Evolutionary conservation across 2,329 filamentous ascomycete genomes (phyloP).

Genomic region (Orbilia ellipsospora): DNA sequence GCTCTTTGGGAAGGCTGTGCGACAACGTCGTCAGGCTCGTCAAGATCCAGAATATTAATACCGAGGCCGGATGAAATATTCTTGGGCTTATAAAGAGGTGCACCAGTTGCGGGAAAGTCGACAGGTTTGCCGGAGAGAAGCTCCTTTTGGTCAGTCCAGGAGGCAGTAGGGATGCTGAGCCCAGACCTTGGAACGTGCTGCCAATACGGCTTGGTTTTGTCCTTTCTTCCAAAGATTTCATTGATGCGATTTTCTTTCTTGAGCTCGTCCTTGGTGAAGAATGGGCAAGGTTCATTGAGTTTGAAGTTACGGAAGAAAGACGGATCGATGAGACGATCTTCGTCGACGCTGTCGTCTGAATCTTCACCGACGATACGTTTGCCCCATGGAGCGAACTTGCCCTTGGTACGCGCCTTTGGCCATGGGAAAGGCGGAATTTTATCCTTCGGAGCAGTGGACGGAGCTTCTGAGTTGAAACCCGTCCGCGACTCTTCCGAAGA

Average conservation of each 20-base stretch:
- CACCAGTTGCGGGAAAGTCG: no score
- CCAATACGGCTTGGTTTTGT: slow-evolving; percentile 7
- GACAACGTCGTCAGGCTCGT: background rate
- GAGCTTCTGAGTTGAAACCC: no score
- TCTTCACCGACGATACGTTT: background rate
- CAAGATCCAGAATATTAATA: no score
- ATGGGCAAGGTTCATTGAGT: background rate
- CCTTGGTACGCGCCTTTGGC: background rate
- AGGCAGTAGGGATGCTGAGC: slow-evolving; percentile 5
- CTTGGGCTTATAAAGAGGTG: background rate
- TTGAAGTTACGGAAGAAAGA: slow-evolving; percentile 6
- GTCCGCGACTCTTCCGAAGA: no score
- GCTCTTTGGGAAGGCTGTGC: no score
- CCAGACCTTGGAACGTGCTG: background rate
- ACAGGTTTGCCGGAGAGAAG: background rate
- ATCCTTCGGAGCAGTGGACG: no score
- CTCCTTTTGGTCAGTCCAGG: slow-evolving; percentile 7
- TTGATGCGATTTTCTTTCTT: background rate
- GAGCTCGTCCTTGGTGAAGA: background rate
- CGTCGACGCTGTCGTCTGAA: background rate
- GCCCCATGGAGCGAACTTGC: slow-evolving; percentile 5
- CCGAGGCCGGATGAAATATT: no score
- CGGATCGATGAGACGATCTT: slow-evolving; percentile 10
- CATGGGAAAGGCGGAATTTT: background rate
- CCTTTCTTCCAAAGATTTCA: background rate